A percentile compares a stretch with the other conserved stretches of the same genome.
These are phyloP conservation scores for Amaranthus tricolor DNA, from an alignment of 179 eudicot species.

Conservation along the genomic window DNA sequence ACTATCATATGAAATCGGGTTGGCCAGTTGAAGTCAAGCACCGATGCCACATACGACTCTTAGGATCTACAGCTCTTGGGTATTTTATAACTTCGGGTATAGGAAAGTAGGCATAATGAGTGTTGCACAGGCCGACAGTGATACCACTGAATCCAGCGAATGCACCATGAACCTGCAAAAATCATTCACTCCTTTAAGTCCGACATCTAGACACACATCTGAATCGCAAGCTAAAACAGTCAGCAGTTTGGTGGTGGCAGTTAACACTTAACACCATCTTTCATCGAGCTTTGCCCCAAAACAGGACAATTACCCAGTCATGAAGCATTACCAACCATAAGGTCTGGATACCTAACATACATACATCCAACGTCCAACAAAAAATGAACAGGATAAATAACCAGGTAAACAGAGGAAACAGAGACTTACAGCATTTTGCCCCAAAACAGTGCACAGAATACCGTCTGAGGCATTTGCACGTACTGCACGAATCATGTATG, in stretches of 20 bases:
- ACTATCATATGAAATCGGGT: conserved; percentile 70
- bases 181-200: conserved; percentile 1
- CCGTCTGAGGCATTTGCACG: conserved; percentile 99
- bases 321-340: neutral
- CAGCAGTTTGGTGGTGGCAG: neutral
- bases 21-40: conserved; percentile 99
- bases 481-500: conserved; percentile 95
- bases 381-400: neutral
- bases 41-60: conserved; percentile 99
- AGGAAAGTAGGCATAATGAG: conserved; percentile 95
- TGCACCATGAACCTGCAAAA: conserved; percentile 97
- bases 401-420: neutral
- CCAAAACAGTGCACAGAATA: conserved; percentile 91
- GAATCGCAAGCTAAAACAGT: neutral
- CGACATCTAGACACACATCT: neutral
- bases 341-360: neutral
- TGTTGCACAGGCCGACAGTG: conserved; percentile 94
- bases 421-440: conserved; percentile 93
- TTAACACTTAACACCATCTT: no score
- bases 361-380: neutral
- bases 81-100: conserved; percentile 91
- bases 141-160: conserved; percentile 99
- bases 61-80: conserved; percentile 75
- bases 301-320: neutral
- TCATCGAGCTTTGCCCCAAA: no score